Base-by-base conservation (phyloP, 352 stramenopile species). In the Globisporangium yorkense region DNA sequence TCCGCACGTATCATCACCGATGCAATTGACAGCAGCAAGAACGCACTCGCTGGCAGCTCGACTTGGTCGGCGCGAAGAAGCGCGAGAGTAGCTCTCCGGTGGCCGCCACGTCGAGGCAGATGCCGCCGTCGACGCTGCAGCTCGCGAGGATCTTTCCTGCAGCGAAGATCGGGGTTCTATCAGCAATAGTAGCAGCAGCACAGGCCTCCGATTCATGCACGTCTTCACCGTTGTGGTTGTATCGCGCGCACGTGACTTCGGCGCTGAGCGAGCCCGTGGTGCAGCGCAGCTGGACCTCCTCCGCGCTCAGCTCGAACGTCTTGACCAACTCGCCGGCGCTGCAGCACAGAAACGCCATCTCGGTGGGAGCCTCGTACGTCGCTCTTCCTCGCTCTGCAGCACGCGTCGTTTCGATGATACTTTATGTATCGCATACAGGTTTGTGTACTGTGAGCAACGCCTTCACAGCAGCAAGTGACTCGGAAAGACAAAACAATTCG, bases 131-230 rank as follows among this genome's bases (percentile, higher is more conserved):
- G 29, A 80, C 66, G 37, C 73, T 84, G 40, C 67, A 84, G 59
- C 77, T 87, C 46, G 69, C 79, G 37, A 89, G 66, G 56, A 89
- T 87, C 56, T 80, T 77, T 29, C 79, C 70, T 77, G 7, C 40
- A 5, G 40, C 40, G 1, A n/a, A 20, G 40, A 13, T 5, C 2
- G 37, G 3, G 12, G 10, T 41, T 12, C 1, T 41, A 40, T 6
- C 35, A 15, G 35, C 35, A 15, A 12, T 8, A 15, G 35, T 15
- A 41, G 13, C 37, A 18, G 12, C 37, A 40, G 35, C 8, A 15
- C 2, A 12, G 35, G 2, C 8, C 2, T 15, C 7, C 10, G 35
- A 6, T 15, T 3, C 45, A 35, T n/a, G 45, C 3, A 37, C 21
- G 15, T 3, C 29, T 55, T 24, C 47, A 74, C 70, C 77, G 44